These are phyloP conservation scores for Elymus sibiricus DNA, from an alignment of 176 grass and related monocot genomes.

Conservation along the genomic window DNA sequence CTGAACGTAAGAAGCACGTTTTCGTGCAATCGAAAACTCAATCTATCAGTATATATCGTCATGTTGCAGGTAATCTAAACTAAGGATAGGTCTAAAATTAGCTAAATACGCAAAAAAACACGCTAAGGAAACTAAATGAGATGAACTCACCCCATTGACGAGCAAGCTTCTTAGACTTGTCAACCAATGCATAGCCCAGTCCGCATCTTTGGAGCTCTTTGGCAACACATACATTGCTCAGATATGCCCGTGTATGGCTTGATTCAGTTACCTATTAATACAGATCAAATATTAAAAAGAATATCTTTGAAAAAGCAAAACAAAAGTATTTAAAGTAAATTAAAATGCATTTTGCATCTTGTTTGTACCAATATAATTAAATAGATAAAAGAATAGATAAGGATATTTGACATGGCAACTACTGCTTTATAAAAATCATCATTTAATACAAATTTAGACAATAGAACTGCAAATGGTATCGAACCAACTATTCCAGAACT, in stretches of 20 bases:
- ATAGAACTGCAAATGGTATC: background rate
- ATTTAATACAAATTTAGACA: background rate
- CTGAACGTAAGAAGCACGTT: background rate
- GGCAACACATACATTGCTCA: slow-evolving; percentile 86
- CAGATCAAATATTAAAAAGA: slow-evolving; percentile 9
- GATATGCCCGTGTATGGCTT: slow-evolving; percentile 59
- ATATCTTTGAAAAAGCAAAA: background rate
- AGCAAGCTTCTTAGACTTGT: slow-evolving; percentile 72
- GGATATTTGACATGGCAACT: background rate
- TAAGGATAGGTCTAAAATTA: background rate
- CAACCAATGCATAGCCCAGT: slow-evolving; percentile 75
- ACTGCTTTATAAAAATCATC: background rate
- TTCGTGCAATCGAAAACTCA: background rate
- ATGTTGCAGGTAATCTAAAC: background rate
- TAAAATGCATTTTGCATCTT: background rate
- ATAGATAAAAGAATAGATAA: background rate
- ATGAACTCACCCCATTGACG: slow-evolving; percentile 65
- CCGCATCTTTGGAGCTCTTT: slow-evolving; percentile 89
- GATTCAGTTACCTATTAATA: slow-evolving; percentile 57
- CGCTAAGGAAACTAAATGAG: background rate
- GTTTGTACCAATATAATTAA: background rate
- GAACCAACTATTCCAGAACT: background rate
- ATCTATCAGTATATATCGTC: background rate
- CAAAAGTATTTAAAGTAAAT: background rate
- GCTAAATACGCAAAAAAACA: background rate